Evolutionary conservation across 1,284 basidiomycete species (phyloP), one percentile per base, ranked within the genome.

Genomic region (Trichosporon ovoides): DNA sequence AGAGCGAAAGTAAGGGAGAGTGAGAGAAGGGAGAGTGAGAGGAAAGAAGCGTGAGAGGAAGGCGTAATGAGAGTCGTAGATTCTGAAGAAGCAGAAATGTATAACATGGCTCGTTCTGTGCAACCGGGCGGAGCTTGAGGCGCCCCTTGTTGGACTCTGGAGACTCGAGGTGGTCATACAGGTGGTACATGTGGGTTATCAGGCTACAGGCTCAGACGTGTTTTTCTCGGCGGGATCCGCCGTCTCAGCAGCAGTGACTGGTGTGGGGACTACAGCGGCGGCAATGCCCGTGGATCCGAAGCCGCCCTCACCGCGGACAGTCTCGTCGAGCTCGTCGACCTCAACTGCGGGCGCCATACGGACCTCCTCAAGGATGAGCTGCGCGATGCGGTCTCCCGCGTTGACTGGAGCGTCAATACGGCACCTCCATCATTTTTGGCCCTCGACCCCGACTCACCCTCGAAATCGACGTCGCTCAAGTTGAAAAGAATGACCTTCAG

Each of bases 401-500:
- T 88, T 81, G 60, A 98, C 94, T 96, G 38, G 13, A 6, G 18
- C 19, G 38, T 59, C 58, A 59, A 56, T 38, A 56, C 7, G 34
- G 46, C n/a, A 7, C 24, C 18, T 20, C 35, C 13, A 5, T 37
- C 56, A 24, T 19, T 28, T 14, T n/a, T n/a, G n/a, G n/a, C n/a
- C 22, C 22, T 20, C 56, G 38, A 10, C 20, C 37, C 9, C 6
- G 18, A 79, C 83, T 59, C 57, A 89, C 93, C 85, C 75, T 87
- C 79, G 71, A 98, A 98, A 70, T 97, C 92, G 60, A 85, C 80
- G 69, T 95, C 89, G 0, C 87, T 87, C 59, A 88, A 83, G 77
- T 99, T 98, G 84, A 93, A 98, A 38, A 99, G 81, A 22, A 98
- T 81, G 19, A 98, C 91, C 73, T 89, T 94, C 54, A 99, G 84